Conservation (phyloP, 2,329 filamentous ascomycete genomes). For the Aspergillus chevalieri region DNA sequence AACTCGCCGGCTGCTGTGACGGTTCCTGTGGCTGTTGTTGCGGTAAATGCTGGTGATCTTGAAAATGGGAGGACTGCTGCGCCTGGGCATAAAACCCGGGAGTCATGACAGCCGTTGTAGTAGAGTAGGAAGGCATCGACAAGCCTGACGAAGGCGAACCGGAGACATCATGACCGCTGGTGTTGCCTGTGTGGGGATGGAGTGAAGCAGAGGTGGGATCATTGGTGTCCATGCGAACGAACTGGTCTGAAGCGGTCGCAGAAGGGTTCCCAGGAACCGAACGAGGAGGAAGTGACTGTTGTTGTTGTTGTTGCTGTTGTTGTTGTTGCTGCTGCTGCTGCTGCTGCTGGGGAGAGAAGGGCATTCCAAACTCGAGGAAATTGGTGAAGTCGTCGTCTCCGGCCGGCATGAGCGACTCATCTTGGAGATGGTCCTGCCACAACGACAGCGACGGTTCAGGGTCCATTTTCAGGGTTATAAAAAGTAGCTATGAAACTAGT, state of each 20-base stretch:
- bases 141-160: constrained; percentile 6
- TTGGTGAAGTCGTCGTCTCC: constrained; percentile 45
- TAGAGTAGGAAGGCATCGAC: constrained; percentile 12
- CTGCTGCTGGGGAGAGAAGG: constrained; percentile 25
- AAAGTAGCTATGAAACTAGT: too few relatives aligned
- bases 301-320: constrained; percentile 17
- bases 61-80: constrained; percentile 19
- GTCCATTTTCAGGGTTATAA: constrained; percentile 25
- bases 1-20: constrained; percentile 10
- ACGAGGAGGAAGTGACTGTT: constrained; percentile 21
- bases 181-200: constrained; percentile 16
- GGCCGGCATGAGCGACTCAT: constrained; percentile 33
- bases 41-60: constrained; percentile 16
- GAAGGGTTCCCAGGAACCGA: constrained; percentile 19
- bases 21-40: constrained; percentile 23
- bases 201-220: constrained; percentile 22
- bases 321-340: too few relatives aligned
- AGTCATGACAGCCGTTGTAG: constrained; percentile 24
- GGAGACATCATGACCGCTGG: constrained; percentile 14
- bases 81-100: constrained; percentile 30
- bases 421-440: constrained; percentile 36
- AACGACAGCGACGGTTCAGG: constrained; percentile 30
- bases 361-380: constrained; percentile 45
- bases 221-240: constrained; percentile 24
- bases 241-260: constrained; percentile 17